phyloP scores from a whole-genome alignment of 2,329 filamentous ascomycete species.

The Bertia moriformis region DNA sequence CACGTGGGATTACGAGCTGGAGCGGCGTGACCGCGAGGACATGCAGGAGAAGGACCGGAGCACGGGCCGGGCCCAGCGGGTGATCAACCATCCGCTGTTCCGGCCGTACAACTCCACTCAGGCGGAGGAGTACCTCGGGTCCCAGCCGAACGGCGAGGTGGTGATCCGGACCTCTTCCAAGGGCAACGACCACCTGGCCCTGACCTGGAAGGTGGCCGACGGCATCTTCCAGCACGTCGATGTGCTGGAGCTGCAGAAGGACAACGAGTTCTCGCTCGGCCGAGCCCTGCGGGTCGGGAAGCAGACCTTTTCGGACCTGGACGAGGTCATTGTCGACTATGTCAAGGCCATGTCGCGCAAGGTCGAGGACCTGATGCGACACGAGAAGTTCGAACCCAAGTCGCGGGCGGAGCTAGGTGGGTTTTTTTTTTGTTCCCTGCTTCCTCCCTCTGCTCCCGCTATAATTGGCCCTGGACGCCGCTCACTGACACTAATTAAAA shows the following conservation, averaged over 20 bases:
- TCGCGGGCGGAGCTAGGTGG: slow-evolving; percentile 73
- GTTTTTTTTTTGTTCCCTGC: slow-evolving; percentile 15
- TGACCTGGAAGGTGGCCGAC: slow-evolving; percentile 97
- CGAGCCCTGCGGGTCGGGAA: slow-evolving; percentile 75
- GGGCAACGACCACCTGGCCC: slow-evolving; percentile 82
- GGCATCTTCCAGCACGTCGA: slow-evolving; percentile 96
- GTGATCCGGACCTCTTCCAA: slow-evolving; percentile 92
- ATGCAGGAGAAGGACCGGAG: slow-evolving; percentile 74
- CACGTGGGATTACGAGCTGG: slow-evolving; percentile 76
- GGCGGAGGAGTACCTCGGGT: slow-evolving; percentile 83
- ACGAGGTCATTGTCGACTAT: slow-evolving; percentile 92
- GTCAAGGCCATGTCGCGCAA: slow-evolving; percentile 96
- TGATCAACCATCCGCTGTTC: slow-evolving; percentile 96
- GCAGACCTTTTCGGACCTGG: slow-evolving; percentile 86
- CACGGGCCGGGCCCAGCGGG: slow-evolving; percentile 75
- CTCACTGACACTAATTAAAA: slow-evolving; percentile 5
- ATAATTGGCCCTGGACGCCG: slow-evolving; percentile 3
- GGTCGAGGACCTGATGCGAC: slow-evolving; percentile 85
- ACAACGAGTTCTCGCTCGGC: slow-evolving; percentile 89
- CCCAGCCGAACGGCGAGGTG: slow-evolving; percentile 72
- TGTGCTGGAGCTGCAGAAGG: slow-evolving; percentile 90
- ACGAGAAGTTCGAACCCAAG: slow-evolving; percentile 83
- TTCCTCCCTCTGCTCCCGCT: slow-evolving; percentile 1
- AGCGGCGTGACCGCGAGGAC: slow-evolving; percentile 68
- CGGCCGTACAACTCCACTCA: slow-evolving; percentile 81